Evolutionary conservation across 2,329 filamentous ascomycete species (phyloP), one percentile per base, ranked within the genome.

Genomic region (Ceratocystis eucalypticola): DNA sequence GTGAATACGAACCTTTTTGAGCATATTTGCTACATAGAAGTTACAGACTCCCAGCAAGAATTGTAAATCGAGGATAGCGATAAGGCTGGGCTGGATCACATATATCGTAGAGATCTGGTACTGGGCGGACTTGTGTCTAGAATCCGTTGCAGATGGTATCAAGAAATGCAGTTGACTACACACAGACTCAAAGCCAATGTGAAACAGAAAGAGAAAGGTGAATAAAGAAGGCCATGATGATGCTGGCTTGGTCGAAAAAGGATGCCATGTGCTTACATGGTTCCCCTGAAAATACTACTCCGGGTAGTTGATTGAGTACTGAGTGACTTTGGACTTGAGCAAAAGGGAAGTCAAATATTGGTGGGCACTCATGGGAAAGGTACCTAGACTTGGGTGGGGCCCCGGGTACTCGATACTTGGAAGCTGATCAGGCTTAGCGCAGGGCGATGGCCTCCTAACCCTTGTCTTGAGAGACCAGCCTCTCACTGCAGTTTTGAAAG

Each of bases 271-370:
- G 25, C 22, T 61, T 65, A 25, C 20, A 20, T 65, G 37, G 33
- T 61, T 30, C 64, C 64, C 64, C 64, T 65, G 64, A 65, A 65
- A 65, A 65, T 61, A 48, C 50, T 10, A 65, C 64, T 30, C 53
- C n/a, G 45, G 45, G 17, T 33, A 37, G 5, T 7, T 37, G 5
- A n/a, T 0, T 28, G 33, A 33, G n/a, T 63, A 30, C 45, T 48
- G 12, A 12, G 44, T 22, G 41, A 48, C 22, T 20, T 48, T 63
- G 4, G n/a, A 8, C 10, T 5, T 2, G 15, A 7, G 2, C 5
- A 10, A 17, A 2, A 30, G 17, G 30, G 41, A 46, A 25, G 41
- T 28, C 15, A 2, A 37, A 6, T n/a, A 62, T 15, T 2, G 6
- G 61, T 22, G 1, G 2, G 6, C n/a, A 2, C 1, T 3, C 22